Conservation (phyloP, 371 early-diverging fungal genomes). For the Rhizopus microsporus region DNA sequence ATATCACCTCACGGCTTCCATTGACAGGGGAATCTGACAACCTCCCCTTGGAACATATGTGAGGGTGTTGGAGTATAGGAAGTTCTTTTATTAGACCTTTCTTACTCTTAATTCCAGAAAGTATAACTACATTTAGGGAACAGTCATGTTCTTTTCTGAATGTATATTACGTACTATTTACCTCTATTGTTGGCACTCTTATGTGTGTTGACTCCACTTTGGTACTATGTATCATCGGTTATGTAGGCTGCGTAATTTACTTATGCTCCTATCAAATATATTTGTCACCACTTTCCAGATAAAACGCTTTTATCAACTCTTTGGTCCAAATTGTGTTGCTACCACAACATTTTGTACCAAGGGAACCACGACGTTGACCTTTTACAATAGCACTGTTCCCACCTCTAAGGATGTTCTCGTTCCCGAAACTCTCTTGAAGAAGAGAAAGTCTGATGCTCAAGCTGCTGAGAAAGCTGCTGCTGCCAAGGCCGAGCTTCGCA, state of each 20-base stretch:
- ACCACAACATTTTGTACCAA: conserved; percentile 2
- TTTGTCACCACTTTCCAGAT: not conserved
- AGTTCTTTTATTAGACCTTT: not conserved
- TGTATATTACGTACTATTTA: not conserved
- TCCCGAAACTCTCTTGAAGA: conserved; percentile 97
- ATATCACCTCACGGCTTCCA: not conserved
- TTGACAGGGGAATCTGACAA: not conserved
- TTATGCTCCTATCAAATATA: conserved; percentile 11
- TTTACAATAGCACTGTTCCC: conserved; percentile 51
- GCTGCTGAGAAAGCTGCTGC: conserved; percentile 73
- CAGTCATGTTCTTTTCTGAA: not conserved
- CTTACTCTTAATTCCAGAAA: not conserved
- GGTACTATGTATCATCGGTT: not conserved
- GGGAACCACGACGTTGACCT: not conserved
- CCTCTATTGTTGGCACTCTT: not conserved
- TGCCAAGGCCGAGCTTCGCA: conserved; percentile 59
- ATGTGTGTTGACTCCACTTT: conserved; percentile 1
- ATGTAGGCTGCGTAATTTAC: not conserved
- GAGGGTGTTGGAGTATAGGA: conserved; percentile 2
- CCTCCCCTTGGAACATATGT: not conserved
- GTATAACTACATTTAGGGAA: not conserved
- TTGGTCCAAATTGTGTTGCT: not conserved
- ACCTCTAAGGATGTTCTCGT: conserved; percentile 72
- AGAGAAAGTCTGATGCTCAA: conserved; percentile 91
- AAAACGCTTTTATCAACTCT: conserved; percentile 8